Percentiles rank a stretch among this genome's conserved stretches.
Conservation (phyloP, 208 protist genomes). For the Kentomonas sorsogonicus region DNA sequence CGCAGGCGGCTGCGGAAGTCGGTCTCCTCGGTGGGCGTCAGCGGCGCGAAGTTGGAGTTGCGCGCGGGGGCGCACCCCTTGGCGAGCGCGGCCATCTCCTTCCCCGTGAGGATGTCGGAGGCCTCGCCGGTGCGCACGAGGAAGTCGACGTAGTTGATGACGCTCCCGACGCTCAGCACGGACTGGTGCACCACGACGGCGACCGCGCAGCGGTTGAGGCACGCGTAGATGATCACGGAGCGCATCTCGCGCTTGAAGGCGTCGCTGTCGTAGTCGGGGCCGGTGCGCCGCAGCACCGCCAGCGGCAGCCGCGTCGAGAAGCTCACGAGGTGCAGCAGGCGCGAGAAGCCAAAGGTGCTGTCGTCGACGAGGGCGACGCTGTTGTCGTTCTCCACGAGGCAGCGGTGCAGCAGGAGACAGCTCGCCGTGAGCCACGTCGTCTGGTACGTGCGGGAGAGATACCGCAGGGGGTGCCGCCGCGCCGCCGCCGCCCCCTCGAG, state of each 20-base stretch:
- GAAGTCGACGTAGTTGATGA: constrained; percentile 42
- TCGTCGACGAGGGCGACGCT: constrained; percentile 49
- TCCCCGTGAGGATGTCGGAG: constrained; percentile 53
- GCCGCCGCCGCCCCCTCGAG: no score
- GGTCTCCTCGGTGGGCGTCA: constrained; percentile 31
- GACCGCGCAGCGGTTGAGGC: constrained; percentile 40
- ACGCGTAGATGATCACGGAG: constrained; percentile 36
- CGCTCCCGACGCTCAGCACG: constrained; percentile 38
- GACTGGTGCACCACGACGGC: constrained; percentile 47
- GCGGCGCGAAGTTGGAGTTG: constrained; percentile 21
- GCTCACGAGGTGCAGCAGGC: constrained; percentile 56
- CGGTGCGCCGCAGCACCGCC: constrained; percentile 37
- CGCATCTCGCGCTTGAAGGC: constrained; percentile 50
- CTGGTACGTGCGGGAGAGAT: constrained; percentile 32
- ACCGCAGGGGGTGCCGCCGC: no score
- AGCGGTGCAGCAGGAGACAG: constrained; percentile 15
- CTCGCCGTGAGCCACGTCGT: constrained; percentile 51
- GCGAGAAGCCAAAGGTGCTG: constrained; percentile 38
- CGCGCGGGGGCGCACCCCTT: constrained; percentile 18
- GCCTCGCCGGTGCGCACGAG: constrained; percentile 64
- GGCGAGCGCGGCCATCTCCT: constrained; percentile 48
- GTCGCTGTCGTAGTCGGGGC: constrained; percentile 15
- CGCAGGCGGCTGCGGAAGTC: constrained; percentile 58
- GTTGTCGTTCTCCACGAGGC: constrained; percentile 23
- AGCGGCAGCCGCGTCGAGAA: constrained; percentile 37